Base-by-base conservation (phyloP, 2,329 filamentous ascomycete species). In the Cryphonectria naterciae region DNA sequence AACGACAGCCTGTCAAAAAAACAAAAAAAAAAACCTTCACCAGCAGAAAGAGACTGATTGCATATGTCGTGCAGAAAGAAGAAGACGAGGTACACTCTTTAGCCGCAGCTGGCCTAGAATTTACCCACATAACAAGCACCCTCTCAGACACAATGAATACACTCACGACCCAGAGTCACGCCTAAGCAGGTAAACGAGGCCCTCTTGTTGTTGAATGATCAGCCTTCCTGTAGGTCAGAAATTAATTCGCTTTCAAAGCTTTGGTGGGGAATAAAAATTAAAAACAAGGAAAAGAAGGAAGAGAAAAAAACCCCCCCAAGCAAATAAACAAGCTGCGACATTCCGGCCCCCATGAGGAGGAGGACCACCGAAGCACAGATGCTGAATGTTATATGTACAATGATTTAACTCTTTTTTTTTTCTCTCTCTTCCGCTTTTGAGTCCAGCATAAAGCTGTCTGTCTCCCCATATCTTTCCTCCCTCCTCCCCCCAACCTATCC, bases 191-290 rank as follows among this genome's bases (percentile, higher is more conserved):
- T 37, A n/a, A 22, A 39, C 10, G 6, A 25, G 22, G 32, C 6
- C 17, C 8, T 39, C 19, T 10, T 61, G 63, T 28, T 60, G 4
- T 2, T 35, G 56, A 66, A 35, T 60, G 70, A 69, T 69, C 70
- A 66, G 68, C 65, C 67, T 64, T 65, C 37, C 37, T 32, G 70
- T 68, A 68, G 65, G 66, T 67, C 68, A 68, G 35, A 54, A 65
- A 72, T 70, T 68, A 72, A 58, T 65, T 72, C 52, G 68, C 68
- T 72, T 56, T 70, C 68, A 35, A 70, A 72, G 68, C 70, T 67
- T 28, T 28, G 25, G 7, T n/a, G 19, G 46, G 46, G 46, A 19
- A 49, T 22, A n/a, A n/a, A 52, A 66, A 64, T 10, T n/a, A 8
- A n/a, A 11, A n/a, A 39, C 8, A 39, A 11, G 10, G 3, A 39